Base-by-base conservation (phyloP, 106 monocot species). In the Ottelia alismoides region DNA sequence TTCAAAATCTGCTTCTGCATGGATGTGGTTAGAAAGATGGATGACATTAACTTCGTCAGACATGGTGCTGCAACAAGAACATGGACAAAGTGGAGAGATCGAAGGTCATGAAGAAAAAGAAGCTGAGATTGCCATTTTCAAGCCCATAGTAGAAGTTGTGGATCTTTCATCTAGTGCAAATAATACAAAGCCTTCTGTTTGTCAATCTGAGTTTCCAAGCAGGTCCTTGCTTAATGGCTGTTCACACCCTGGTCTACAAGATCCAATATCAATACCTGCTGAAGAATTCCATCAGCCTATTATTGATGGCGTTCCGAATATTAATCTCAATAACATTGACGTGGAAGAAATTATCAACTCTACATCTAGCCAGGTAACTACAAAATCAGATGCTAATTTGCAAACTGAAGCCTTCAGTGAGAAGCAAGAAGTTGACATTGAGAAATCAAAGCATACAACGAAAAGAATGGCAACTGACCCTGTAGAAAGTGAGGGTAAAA, bases 11-110 rank as follows among this genome's bases (percentile, higher is more conserved):
- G 76, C 86, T 69, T 82, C 79, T 35, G 60, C 74, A 61, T 92
- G 87, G 92, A 51, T 71, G 51, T 92, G 92, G 92, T 67, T 92
- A 49, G 92, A 92, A 65, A 82, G 92, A 62, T 92, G 92, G 92
- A 87, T 73, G 76, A 44, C 63, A 57, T 22, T 88, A 35, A 59
- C 71, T 17, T 70, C 76, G 43, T 49, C 71, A n/a, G n/a, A 28
- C 53, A 72, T 58, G 18, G 58, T 53, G 53, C 17, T 31, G 71
- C 58, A 48, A 9, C 52, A 51, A 11, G 60, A 63, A 21, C 22
- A 40, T 27, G 47, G 16, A 25, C 47, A 14, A 49, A 20, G 2
- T 19, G 19, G 48, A 49, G 5, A 6, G 5, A 49, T 19, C n/a
- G 3, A 14, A 2, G 20, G 9, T 3, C 5, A 19, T 2, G 12